Conservation (phyloP, 768 basidiomycete species). For the Podaxis rugospora region DNA sequence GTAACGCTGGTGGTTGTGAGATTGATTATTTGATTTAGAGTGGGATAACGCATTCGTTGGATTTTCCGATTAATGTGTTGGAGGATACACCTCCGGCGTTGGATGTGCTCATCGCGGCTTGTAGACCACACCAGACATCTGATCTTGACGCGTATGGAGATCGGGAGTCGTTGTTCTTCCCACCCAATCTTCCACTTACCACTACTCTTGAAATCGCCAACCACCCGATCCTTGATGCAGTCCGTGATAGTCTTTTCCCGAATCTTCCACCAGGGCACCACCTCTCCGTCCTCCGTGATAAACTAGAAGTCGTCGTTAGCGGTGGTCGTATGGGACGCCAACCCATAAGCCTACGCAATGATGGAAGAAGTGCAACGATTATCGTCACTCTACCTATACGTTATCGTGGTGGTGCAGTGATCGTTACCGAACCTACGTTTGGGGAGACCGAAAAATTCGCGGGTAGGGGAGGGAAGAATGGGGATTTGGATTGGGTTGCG, state of each 20-base stretch:
- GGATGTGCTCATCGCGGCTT: slow-evolving; percentile 73
- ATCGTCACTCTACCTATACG: slow-evolving; percentile 71
- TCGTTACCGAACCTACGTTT: slow-evolving; percentile 53
- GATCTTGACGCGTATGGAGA: slow-evolving; percentile 50
- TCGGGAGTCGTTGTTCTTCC: slow-evolving; percentile 68
- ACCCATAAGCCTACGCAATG: slow-evolving; percentile 48
- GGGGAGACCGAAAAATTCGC: slow-evolving; percentile 54
- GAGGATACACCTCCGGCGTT: slow-evolving; percentile 73
- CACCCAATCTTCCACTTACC: slow-evolving; percentile 66
- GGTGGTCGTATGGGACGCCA: slow-evolving; percentile 59
- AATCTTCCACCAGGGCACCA: slow-evolving; percentile 63
- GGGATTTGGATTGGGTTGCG: slow-evolving; percentile 75
- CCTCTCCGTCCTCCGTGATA: slow-evolving; percentile 63
- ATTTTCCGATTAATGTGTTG: slow-evolving; percentile 77
- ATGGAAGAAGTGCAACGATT: slow-evolving; percentile 70
- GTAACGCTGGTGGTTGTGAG: background rate
- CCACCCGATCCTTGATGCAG: slow-evolving; percentile 77
- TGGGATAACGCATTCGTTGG: slow-evolving; percentile 74
- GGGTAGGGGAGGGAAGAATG: slow-evolving; percentile 55
- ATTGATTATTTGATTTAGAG: slow-evolving; percentile 37
- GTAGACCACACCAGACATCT: slow-evolving; percentile 58
- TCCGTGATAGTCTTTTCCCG: slow-evolving; percentile 70
- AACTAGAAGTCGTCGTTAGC: slow-evolving; percentile 60
- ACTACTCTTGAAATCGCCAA: slow-evolving; percentile 76
- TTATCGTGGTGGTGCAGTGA: slow-evolving; percentile 62